These are phyloP conservation scores for Sphenostylis stenocarpa DNA, from an alignment of 306 rosid species.

Conservation along the genomic window DNA sequence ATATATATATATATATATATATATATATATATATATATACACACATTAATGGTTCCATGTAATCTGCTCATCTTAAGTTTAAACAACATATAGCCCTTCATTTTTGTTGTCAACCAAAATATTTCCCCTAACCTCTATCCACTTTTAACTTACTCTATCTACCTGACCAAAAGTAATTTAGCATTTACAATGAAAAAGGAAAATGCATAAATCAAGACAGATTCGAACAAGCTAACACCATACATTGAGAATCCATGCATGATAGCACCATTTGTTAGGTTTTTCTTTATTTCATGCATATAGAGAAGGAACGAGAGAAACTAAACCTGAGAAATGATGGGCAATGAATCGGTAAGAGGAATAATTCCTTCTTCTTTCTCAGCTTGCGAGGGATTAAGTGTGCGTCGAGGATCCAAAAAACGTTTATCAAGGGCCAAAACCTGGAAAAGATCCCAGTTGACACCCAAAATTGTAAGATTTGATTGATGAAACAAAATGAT, in stretches of 20 bases:
- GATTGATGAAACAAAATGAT: slow-evolving; percentile 9
- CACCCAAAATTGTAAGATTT: slow-evolving; percentile 9
- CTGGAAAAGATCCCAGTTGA: slow-evolving; percentile 41
- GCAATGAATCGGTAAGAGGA: slow-evolving; percentile 94
- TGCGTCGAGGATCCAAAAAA: slow-evolving; percentile 84
- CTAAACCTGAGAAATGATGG: slow-evolving; percentile 83
- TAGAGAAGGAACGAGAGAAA: not conserved
- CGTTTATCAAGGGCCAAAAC: slow-evolving; percentile 97
- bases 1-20: no score
- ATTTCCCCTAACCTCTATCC: slow-evolving; percentile 10
- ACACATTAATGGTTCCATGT: not conserved
- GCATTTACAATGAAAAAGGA: slow-evolving; percentile 9
- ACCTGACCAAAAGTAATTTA: slow-evolving; percentile 1
- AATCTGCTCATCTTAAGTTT: slow-evolving; percentile 6
- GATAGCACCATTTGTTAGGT: not conserved
- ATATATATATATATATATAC: no score
- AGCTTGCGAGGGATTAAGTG: slow-evolving; percentile 77
- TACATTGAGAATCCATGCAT: not conserved
- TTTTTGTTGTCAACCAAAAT: slow-evolving; percentile 18
- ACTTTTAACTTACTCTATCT: not conserved
- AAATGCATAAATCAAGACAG: not conserved
- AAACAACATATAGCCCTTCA: not conserved
- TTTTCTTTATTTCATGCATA: not conserved
- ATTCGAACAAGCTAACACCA: not conserved
- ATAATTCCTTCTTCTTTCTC: slow-evolving; percentile 97